Conservation (phyloP, 805 yeast species). For the Hyphopichia homilentoma region DNA sequence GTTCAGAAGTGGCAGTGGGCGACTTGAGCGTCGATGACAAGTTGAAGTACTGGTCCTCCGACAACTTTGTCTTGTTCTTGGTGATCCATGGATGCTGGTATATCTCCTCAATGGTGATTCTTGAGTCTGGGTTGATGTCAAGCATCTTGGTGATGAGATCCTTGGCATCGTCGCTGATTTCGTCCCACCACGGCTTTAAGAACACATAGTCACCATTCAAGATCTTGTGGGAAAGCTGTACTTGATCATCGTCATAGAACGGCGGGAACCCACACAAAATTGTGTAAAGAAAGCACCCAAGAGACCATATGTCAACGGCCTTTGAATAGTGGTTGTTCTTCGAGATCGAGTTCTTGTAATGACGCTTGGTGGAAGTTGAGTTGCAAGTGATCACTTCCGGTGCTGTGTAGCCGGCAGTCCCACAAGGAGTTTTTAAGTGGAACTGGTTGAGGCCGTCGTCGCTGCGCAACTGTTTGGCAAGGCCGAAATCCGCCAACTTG, state of each 20-base stretch:
- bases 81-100: slow-evolving; percentile 67
- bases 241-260: slow-evolving; percentile 67
- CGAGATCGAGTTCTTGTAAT: slow-evolving; percentile 12
- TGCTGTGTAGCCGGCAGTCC: slow-evolving; percentile 73
- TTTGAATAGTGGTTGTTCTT: slow-evolving; percentile 56
- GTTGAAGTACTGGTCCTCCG: slow-evolving; percentile 6
- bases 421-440: slow-evolving; percentile 66
- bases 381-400: slow-evolving; percentile 59
- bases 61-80: slow-evolving; percentile 5
- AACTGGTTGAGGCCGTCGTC: slow-evolving; percentile 12
- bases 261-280: slow-evolving; percentile 74
- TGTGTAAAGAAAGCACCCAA: slow-evolving; percentile 69
- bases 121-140: slow-evolving; percentile 62
- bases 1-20: slow-evolving; percentile 3
- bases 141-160: slow-evolving; percentile 61
- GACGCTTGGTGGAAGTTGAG: slow-evolving; percentile 8
- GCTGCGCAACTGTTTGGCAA: slow-evolving; percentile 54
- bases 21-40: slow-evolving; percentile 1
- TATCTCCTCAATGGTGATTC: slow-evolving; percentile 67
- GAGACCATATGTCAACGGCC: slow-evolving; percentile 70
- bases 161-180: slow-evolving; percentile 67
- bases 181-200: slow-evolving; percentile 87
- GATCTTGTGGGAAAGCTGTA: slow-evolving; percentile 61
- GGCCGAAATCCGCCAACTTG: slow-evolving; percentile 68
- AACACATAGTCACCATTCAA: slow-evolving; percentile 71